phyloP scores from a whole-genome alignment of 768 basidiomycete species.

The Neoboletus magnificus region DNA sequence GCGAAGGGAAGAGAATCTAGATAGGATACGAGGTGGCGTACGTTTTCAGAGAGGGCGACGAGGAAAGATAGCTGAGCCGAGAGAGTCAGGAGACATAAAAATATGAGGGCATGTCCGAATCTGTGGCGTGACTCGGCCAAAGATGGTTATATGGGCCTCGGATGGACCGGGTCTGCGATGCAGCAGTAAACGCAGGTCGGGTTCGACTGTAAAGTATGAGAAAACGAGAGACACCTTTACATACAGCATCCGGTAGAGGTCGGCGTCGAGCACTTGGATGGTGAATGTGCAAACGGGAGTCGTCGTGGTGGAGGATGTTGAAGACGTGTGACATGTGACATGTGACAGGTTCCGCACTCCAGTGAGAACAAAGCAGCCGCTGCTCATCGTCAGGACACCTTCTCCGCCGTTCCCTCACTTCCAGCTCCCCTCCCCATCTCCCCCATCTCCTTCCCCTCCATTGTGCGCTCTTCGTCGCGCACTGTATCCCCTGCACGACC shows the following conservation, averaged over 20 bases:
- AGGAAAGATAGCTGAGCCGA: not conserved
- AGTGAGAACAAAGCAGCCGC: slow-evolving; percentile 27
- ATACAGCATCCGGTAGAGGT: not conserved
- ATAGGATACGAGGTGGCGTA: not conserved
- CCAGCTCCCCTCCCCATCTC: not conserved
- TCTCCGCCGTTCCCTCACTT: slow-evolving; percentile 9
- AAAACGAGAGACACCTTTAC: too few relatives aligned
- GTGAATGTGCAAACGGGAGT: not conserved
- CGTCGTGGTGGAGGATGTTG: not conserved
- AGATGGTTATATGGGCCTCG: slow-evolving; percentile 17
- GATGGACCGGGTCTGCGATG: not conserved
- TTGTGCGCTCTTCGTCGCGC: not conserved
- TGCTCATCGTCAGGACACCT: slow-evolving; percentile 9
- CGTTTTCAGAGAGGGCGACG: not conserved
- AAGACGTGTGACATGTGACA: slow-evolving; percentile 16
- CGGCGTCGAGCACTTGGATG: not conserved
- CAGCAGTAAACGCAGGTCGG: not conserved
- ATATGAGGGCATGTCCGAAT: slow-evolving; percentile 4
- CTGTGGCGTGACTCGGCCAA: slow-evolving; percentile 16
- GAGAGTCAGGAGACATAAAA: slow-evolving; percentile 1
- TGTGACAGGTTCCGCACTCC: slow-evolving; percentile 17
- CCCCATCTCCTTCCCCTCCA: too few relatives aligned
- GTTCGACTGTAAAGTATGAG: too few relatives aligned
- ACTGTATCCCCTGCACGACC: not conserved
- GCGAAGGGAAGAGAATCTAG: not conserved